These are phyloP conservation scores for Chalciporus chontae DNA, from an alignment of 768 basidiomycete genomes.

Conservation along the genomic window DNA sequence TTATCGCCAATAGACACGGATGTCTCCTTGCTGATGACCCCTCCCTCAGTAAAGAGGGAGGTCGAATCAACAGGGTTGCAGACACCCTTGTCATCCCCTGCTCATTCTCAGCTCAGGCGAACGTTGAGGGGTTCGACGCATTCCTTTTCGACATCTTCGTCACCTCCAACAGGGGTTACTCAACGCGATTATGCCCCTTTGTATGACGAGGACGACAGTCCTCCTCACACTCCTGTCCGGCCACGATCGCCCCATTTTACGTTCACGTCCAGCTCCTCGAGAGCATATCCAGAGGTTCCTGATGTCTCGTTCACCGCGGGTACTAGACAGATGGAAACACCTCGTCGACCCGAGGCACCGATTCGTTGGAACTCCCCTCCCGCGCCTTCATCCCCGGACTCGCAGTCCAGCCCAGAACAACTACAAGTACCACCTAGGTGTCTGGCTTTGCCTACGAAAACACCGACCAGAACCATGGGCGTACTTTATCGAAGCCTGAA, in stretches of 20 bases:
- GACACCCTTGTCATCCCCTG: background rate
- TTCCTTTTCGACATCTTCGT: constrained; percentile 13
- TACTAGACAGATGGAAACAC: background rate
- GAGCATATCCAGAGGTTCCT: constrained; percentile 11
- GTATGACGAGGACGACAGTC: constrained; percentile 14
- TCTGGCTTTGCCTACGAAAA: constrained; percentile 5
- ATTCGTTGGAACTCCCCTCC: constrained; percentile 4
- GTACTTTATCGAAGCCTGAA: constrained; percentile 20
- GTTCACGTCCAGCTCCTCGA: constrained; percentile 16
- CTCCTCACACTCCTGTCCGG: constrained; percentile 2
- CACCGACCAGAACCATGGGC: constrained; percentile 11
- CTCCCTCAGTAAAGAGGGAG: constrained; percentile 3
- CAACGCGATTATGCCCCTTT: constrained; percentile 12
- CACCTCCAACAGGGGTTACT: constrained; percentile 27
- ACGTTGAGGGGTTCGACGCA: constrained; percentile 9
- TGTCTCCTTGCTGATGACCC: constrained; percentile 15
- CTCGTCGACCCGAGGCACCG: constrained; percentile 3
- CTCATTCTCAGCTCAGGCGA: constrained; percentile 9
- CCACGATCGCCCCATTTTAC: constrained; percentile 16
- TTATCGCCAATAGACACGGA: constrained; percentile 18
- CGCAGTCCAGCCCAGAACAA: constrained; percentile 9
- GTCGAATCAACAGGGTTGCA: background rate
- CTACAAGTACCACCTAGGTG: constrained; percentile 2
- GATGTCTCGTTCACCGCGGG: background rate
- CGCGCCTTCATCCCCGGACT: constrained; percentile 2